Conservation (phyloP, 2,329 filamentous ascomycete genomes). For the Arthrocladium fulminans region DNA sequence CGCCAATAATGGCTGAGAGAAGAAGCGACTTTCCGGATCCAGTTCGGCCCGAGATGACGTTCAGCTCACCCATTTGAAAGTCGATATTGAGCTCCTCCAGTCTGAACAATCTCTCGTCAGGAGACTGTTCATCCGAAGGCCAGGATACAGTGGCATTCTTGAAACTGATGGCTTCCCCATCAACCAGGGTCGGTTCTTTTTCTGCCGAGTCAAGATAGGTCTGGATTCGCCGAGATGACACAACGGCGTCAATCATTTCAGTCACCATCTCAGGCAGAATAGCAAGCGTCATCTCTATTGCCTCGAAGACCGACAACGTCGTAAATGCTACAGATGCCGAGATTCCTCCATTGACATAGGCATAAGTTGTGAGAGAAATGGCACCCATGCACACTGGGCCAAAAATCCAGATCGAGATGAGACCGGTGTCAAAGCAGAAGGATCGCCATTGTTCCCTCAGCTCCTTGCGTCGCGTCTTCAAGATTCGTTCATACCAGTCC, state of each 20-base stretch:
- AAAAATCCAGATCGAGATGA: conserved; percentile 61
- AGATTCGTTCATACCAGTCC: conserved; percentile 65
- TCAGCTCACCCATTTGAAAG: conserved; percentile 62
- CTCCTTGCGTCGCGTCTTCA: conserved; percentile 56
- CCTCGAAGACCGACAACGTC: conserved; percentile 63
- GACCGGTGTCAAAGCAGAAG: conserved; percentile 54
- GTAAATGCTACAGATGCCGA: conserved; percentile 70
- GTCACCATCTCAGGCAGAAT: conserved; percentile 66
- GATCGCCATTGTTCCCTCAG: conserved; percentile 57
- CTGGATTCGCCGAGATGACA: conserved; percentile 65
- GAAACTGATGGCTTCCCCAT: conserved; percentile 55
- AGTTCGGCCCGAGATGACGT: conserved; percentile 66
- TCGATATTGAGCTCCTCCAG: conserved; percentile 55
- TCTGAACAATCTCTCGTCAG: conserved; percentile 51
- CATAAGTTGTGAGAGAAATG: conserved; percentile 61
- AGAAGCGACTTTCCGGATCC: conserved; percentile 71
- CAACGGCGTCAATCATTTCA: conserved; percentile 59
- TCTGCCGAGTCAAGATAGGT: conserved; percentile 61
- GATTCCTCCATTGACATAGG: conserved; percentile 53
- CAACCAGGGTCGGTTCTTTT: conserved; percentile 45
- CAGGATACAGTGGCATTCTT: conserved; percentile 62
- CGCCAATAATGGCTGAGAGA: conserved; percentile 64
- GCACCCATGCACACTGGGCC: conserved; percentile 67
- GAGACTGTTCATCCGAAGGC: conserved; percentile 54
- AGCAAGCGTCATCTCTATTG: conserved; percentile 62